phyloP scores from a whole-genome alignment of 306 rosid genomes.

The Calophaca sinica region DNA sequence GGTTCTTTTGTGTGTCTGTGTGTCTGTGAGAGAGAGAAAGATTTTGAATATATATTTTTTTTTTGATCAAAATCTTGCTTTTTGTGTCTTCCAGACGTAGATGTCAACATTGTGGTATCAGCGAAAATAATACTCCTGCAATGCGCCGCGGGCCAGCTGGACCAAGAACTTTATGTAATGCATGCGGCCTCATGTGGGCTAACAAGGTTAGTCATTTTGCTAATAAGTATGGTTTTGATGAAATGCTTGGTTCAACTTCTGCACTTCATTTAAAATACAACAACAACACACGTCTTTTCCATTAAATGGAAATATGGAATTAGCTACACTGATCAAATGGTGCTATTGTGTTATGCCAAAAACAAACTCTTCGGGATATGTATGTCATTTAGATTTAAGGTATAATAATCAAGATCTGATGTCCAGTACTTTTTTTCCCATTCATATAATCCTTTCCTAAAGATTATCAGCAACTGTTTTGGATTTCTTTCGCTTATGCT shows the following conservation, averaged over 20 bases:
- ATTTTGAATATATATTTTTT: neutral
- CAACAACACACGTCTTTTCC: neutral
- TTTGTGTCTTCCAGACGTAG: constrained; percentile 64
- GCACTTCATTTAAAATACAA: constrained; percentile 10
- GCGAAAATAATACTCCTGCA: constrained; percentile 93
- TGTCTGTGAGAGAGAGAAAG: neutral
- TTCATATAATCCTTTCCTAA: constrained; percentile 8
- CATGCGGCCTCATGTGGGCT: constrained; percentile 99
- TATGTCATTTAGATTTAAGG: neutral
- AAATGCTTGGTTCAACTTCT: constrained; percentile 17
- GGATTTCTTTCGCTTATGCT: constrained; percentile 26
- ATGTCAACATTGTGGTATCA: constrained; percentile 92
- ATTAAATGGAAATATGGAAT: constrained; percentile 12
- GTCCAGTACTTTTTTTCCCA: neutral
- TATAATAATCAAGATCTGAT: constrained; percentile 27
- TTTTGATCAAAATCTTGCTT: neutral
- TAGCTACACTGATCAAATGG: neutral
- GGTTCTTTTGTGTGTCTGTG: constrained; percentile 25
- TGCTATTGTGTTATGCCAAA: constrained; percentile 22
- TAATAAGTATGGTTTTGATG: constrained; percentile 32
- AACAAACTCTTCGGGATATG: neutral
- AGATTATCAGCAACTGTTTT: constrained; percentile 23
- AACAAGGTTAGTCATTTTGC: constrained; percentile 74
- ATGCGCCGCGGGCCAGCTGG: constrained; percentile 99
- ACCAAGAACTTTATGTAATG: constrained; percentile 94